Percentiles rank a stretch among this genome's conserved stretches.
Conservation (phyloP, 2,329 filamentous ascomycete species). For the Hypoxylon sp. region DNA sequence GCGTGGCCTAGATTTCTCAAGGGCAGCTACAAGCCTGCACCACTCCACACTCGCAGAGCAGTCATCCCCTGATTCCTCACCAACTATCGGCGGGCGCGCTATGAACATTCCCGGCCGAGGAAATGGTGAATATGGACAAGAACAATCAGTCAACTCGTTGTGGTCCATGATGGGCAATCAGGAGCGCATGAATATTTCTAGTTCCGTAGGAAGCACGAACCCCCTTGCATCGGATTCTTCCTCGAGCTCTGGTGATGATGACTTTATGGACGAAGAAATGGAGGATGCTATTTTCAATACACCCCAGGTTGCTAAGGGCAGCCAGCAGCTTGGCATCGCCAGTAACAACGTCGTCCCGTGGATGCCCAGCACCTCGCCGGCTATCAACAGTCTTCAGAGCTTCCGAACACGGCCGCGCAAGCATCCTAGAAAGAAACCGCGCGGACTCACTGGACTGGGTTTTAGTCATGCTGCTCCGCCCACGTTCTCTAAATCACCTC, state of each 20-base stretch:
- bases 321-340: slow-evolving; percentile 61
- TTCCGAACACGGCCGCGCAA: slow-evolving; percentile 83
- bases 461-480: slow-evolving; percentile 62
- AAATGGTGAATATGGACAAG: slow-evolving; percentile 64
- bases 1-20: slow-evolving; percentile 91
- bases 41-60: slow-evolving; percentile 93
- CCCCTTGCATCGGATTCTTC: slow-evolving; percentile 83
- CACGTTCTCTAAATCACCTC: slow-evolving; percentile 80
- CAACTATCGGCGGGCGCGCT: slow-evolving; percentile 79
- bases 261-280: slow-evolving; percentile 79
- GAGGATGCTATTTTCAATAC: slow-evolving; percentile 87
- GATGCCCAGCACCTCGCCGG: slow-evolving; percentile 77
- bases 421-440: slow-evolving; percentile 70
- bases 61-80: slow-evolving; percentile 91
- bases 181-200: slow-evolving; percentile 81
- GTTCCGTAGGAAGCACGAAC: slow-evolving; percentile 84
- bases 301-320: slow-evolving; percentile 79
- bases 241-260: slow-evolving; percentile 79
- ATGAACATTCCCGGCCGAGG: slow-evolving; percentile 73
- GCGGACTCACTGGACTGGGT: slow-evolving; percentile 65
- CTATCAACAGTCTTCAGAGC: slow-evolving; percentile 82
- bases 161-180: slow-evolving; percentile 80
- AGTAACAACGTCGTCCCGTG: slow-evolving; percentile 66
- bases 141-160: slow-evolving; percentile 78
- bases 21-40: slow-evolving; percentile 93